A percentile compares a stretch with the other conserved stretches of the same genome.
phyloP scores from a whole-genome alignment of 345 rosid species.

The Erucastrum elatum region DNA sequence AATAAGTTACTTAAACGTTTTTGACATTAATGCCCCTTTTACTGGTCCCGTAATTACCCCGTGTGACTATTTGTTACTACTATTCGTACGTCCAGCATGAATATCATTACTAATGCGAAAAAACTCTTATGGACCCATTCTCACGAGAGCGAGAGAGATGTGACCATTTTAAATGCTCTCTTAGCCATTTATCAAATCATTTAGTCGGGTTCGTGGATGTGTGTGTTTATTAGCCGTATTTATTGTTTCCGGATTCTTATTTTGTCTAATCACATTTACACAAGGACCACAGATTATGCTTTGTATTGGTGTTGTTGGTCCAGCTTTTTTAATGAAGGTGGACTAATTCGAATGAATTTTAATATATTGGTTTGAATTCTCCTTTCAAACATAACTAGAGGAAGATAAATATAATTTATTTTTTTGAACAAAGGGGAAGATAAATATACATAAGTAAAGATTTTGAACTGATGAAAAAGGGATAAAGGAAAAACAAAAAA shows the following conservation, averaged over 20 bases:
- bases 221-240: neutral
- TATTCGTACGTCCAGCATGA: constrained; percentile 19
- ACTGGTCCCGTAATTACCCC: constrained; percentile 20
- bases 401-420: too few species aligned
- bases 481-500: constrained; percentile 15
- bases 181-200: neutral
- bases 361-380: constrained; percentile 18
- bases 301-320: neutral
- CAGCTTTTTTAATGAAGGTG: neutral
- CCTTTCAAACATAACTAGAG: too few species aligned
- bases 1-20: neutral
- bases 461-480: constrained; percentile 25
- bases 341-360: neutral
- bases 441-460: neutral
- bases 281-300: neutral
- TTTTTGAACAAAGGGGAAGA: too few species aligned
- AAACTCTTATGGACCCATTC: neutral
- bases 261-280: neutral
- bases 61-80: too few species aligned
- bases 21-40: constrained; percentile 32
- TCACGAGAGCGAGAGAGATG: constrained; percentile 22
- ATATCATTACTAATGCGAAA: neutral
- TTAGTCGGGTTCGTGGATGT: neutral
- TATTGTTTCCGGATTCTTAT: neutral
- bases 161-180: constrained; percentile 2